Conservation (phyloP, 768 basidiomycete genomes). For the Termitomyces sp. region DNA sequence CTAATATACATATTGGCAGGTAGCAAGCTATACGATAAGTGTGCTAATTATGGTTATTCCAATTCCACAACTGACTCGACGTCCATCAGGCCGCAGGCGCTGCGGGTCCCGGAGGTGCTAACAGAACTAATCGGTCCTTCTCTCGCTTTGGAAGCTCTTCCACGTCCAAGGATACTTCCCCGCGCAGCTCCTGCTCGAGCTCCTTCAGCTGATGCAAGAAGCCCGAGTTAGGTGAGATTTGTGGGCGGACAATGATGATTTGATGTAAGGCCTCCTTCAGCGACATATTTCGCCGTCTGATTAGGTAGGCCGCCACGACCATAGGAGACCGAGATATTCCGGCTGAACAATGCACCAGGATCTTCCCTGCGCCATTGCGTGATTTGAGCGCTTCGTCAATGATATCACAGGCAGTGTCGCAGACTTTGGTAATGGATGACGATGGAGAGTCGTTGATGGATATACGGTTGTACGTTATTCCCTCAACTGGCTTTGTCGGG, state of each 20-base stretch:
- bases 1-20: no score
- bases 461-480: neutral
- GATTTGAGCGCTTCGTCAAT: neutral
- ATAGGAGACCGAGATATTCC: neutral
- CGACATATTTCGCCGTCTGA: neutral
- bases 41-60: neutral
- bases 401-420: neutral
- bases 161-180: neutral
- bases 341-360: neutral
- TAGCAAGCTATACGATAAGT: neutral
- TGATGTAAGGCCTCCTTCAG: neutral
- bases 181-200: neutral
- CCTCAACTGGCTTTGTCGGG: neutral
- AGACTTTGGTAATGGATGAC: neutral
- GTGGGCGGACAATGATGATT: neutral
- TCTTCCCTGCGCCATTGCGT: neutral
- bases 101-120: neutral
- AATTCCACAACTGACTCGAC: neutral
- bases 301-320: neutral
- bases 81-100: neutral
- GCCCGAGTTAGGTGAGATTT: neutral
- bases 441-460: neutral
- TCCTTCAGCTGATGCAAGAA: neutral
- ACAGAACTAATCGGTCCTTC: neutral
- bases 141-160: neutral